Evolutionary conservation across 2,329 filamentous ascomycete species (phyloP).

Genomic region (Penicillium psychrosexuale): DNA sequence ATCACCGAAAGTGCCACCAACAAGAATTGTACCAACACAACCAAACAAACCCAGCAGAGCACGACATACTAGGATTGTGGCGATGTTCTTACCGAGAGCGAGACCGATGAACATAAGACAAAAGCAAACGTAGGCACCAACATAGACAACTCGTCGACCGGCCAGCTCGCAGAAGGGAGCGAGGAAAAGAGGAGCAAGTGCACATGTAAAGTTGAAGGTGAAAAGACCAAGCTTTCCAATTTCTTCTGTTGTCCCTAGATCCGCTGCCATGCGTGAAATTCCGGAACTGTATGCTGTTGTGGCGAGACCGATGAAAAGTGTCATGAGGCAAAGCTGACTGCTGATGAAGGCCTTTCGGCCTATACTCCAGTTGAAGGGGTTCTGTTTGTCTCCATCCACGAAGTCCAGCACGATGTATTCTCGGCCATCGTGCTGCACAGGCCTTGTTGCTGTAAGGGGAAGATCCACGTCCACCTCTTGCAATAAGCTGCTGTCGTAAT

Average conservation of each 20-base stretch:
- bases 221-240: slow-evolving; percentile 52
- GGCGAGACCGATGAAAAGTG: slow-evolving; percentile 54
- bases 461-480: slow-evolving; percentile 49
- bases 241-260: slow-evolving; percentile 43
- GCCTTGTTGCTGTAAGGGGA: slow-evolving; percentile 48
- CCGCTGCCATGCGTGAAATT: slow-evolving; percentile 46
- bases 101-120: slow-evolving; percentile 49
- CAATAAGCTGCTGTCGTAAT: slow-evolving; percentile 17
- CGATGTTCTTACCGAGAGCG: slow-evolving; percentile 49
- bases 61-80: slow-evolving; percentile 48
- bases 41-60: slow-evolving; percentile 50
- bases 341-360: slow-evolving; percentile 48
- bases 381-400: slow-evolving; percentile 46
- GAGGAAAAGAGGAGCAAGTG: slow-evolving; percentile 48
- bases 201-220: slow-evolving; percentile 51
- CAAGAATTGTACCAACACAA: slow-evolving; percentile 50
- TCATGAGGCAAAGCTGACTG: slow-evolving; percentile 51
- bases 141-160: slow-evolving; percentile 48
- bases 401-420: slow-evolving; percentile 50
- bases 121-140: slow-evolving; percentile 48
- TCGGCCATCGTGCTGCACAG: slow-evolving; percentile 43
- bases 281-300: slow-evolving; percentile 54
- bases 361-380: slow-evolving; percentile 53
- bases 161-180: slow-evolving; percentile 52
- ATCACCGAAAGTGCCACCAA: slow-evolving; percentile 51